Percentiles rank a stretch among this genome's conserved stretches.
Conservation (phyloP, 495 filamentous ascomycete species). For the Neurospora intermedia region DNA sequence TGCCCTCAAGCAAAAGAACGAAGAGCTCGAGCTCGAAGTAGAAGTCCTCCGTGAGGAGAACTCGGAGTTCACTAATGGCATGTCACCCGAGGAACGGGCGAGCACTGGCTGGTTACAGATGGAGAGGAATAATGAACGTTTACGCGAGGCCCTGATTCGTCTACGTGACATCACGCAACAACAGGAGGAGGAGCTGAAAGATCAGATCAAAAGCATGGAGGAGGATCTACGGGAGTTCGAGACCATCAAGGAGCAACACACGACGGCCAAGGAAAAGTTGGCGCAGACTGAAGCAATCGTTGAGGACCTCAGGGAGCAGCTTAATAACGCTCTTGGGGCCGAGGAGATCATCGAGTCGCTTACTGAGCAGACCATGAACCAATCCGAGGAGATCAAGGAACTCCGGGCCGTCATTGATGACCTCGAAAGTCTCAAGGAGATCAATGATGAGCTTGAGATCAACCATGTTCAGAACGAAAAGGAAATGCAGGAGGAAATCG, state of each 20-base stretch:
- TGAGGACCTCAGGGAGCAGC: slow-evolving; percentile 80
- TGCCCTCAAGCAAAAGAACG: slow-evolving; percentile 56
- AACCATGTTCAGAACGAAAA: slow-evolving; percentile 89
- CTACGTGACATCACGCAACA: slow-evolving; percentile 80
- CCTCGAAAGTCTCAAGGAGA: slow-evolving; percentile 74
- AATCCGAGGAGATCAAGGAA: slow-evolving; percentile 74
- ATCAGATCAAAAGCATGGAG: slow-evolving; percentile 68
- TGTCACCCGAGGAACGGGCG: slow-evolving; percentile 77
- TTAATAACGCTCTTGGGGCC: slow-evolving; percentile 75
- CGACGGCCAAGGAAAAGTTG: slow-evolving; percentile 59
- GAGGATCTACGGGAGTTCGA: slow-evolving; percentile 66
- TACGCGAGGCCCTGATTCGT: slow-evolving; percentile 76
- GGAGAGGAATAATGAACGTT: slow-evolving; percentile 76
- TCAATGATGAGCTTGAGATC: slow-evolving; percentile 87
- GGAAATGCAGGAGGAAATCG: slow-evolving; percentile 87
- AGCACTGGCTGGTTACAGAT: slow-evolving; percentile 84
- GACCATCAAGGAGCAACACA: slow-evolving; percentile 58
- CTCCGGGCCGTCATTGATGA: slow-evolving; percentile 73
- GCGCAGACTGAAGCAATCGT: slow-evolving; percentile 62
- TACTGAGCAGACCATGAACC: slow-evolving; percentile 69
- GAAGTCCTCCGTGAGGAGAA: slow-evolving; percentile 86
- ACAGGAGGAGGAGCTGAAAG: slow-evolving; percentile 67
- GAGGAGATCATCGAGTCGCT: slow-evolving; percentile 93
- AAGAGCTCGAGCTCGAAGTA: slow-evolving; percentile 80
- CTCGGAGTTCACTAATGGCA: slow-evolving; percentile 65